These are phyloP conservation scores for Grosmannia clavigera DNA, from an alignment of 2,329 filamentous ascomycete species.

Conservation along the genomic window DNA sequence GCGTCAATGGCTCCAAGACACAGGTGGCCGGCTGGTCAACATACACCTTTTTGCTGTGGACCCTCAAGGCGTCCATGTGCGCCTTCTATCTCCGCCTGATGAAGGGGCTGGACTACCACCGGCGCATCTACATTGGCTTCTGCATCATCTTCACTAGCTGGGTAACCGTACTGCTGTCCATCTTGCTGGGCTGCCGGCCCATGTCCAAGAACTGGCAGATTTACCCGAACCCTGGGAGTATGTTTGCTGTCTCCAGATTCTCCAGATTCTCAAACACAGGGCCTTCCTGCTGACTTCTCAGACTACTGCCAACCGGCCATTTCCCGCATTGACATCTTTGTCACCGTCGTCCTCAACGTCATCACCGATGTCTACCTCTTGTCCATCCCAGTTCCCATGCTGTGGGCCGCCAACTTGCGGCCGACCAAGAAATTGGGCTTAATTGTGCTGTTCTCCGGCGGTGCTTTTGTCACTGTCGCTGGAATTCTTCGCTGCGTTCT, in stretches of 20 bases:
- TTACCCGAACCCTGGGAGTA: conserved; percentile 27
- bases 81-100: conserved; percentile 20
- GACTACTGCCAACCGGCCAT: conserved; percentile 26
- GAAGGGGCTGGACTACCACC: conserved; percentile 17
- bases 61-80: conserved; percentile 18
- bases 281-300: not conserved
- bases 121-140: conserved; percentile 22
- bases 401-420: conserved; percentile 37
- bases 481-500: conserved; percentile 40
- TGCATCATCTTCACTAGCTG: conserved; percentile 21
- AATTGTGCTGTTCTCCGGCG: conserved; percentile 41
- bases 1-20: conserved; percentile 23
- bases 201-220: conserved; percentile 29
- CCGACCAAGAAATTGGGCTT: conserved; percentile 38
- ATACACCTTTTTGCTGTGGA: conserved; percentile 17
- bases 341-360: conserved; percentile 26
- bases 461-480: conserved; percentile 40
- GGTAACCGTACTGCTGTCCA: conserved; percentile 19
- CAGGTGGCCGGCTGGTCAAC: conserved; percentile 19
- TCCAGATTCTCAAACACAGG: not conserved
- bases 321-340: conserved; percentile 24
- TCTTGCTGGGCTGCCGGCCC: conserved; percentile 23
- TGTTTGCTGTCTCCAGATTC: conserved; percentile 3
- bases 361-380: conserved; percentile 27
- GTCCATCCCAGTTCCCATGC: conserved; percentile 32